Percentiles rank a stretch among this genome's conserved stretches.
phyloP scores from a whole-genome alignment of 768 basidiomycete genomes.

The Calocybe gangraenosa region DNA sequence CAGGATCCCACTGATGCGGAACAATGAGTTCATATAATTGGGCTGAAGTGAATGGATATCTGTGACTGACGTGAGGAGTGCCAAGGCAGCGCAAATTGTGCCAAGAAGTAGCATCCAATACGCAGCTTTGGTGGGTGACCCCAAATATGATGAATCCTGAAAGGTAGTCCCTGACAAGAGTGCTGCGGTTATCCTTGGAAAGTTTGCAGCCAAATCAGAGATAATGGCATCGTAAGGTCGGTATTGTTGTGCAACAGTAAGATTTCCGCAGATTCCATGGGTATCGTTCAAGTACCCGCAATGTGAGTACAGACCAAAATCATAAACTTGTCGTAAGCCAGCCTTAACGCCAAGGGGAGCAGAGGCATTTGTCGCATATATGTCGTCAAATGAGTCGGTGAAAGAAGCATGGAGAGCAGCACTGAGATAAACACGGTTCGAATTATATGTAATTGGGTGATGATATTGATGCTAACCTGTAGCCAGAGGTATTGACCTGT shows the following conservation, averaged over 20 bases:
- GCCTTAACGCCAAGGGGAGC: constrained; percentile 50
- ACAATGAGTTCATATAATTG: constrained; percentile 12
- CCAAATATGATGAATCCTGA: constrained; percentile 57
- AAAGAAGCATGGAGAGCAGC: constrained; percentile 45
- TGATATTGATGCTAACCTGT: constrained; percentile 46
- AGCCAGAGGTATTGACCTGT: constrained; percentile 64
- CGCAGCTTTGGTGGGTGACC: constrained; percentile 59
- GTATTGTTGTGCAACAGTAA: constrained; percentile 54
- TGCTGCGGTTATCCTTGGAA: constrained; percentile 47
- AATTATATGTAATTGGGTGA: constrained; percentile 5
- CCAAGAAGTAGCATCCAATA: constrained; percentile 76
- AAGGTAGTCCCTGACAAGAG: constrained; percentile 54
- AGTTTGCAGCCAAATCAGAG: constrained; percentile 66
- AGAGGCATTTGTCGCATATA: constrained; percentile 66
- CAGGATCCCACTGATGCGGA: constrained; percentile 51
- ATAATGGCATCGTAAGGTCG: constrained; percentile 61
- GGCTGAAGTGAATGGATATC: neutral
- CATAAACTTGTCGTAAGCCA: constrained; percentile 68
- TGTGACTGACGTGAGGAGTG: constrained; percentile 58
- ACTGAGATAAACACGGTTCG: constrained; percentile 27
- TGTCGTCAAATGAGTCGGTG: constrained; percentile 52
- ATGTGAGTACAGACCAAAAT: constrained; percentile 79
- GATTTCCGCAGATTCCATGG: constrained; percentile 61
- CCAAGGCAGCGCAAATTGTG: constrained; percentile 60
- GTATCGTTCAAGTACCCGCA: constrained; percentile 65